Percentiles rank a stretch among this genome's conserved stretches.
phyloP scores from a whole-genome alignment of 768 basidiomycete species.

The Trametes sanguinea region DNA sequence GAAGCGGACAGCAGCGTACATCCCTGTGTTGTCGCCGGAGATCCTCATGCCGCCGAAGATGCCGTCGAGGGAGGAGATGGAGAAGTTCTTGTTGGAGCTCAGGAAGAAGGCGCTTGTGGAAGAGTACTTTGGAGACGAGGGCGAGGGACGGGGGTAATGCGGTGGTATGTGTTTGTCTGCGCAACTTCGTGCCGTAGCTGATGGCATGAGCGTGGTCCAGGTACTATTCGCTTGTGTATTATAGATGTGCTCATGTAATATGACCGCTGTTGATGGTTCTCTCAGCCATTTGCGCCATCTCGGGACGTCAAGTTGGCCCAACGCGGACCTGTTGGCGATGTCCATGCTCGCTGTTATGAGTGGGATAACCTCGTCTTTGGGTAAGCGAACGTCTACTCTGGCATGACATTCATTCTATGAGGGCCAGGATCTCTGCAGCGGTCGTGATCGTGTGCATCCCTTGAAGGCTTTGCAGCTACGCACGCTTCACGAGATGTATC shows the following conservation, averaged over 20 bases:
- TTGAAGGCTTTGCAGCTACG: too few relatives aligned
- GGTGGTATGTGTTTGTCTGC: background rate
- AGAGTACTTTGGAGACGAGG: constrained; percentile 57
- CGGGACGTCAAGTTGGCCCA: too few relatives aligned
- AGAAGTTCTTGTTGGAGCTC: constrained; percentile 67
- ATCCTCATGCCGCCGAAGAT: constrained; percentile 75
- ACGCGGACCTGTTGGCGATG: too few relatives aligned
- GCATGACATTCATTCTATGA: too few relatives aligned
- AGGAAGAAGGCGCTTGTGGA: constrained; percentile 82
- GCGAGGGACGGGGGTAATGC: background rate
- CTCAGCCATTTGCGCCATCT: background rate
- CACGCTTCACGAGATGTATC: too few relatives aligned
- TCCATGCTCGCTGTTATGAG: too few relatives aligned
- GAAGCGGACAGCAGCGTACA: constrained; percentile 64
- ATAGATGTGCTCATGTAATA: background rate
- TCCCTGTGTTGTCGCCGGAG: constrained; percentile 74
- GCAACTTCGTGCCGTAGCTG: background rate
- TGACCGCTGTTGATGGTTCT: background rate
- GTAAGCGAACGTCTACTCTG: too few relatives aligned
- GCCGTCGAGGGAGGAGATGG: constrained; percentile 79
- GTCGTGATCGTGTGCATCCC: too few relatives aligned
- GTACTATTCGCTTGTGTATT: background rate
- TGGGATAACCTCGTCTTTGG: too few relatives aligned
- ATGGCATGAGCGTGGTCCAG: background rate
- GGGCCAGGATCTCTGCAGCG: too few relatives aligned